Evolutionary conservation across 2,329 filamentous ascomycete species (phyloP).

Genomic region (Dichotomopilus funicola): DNA sequence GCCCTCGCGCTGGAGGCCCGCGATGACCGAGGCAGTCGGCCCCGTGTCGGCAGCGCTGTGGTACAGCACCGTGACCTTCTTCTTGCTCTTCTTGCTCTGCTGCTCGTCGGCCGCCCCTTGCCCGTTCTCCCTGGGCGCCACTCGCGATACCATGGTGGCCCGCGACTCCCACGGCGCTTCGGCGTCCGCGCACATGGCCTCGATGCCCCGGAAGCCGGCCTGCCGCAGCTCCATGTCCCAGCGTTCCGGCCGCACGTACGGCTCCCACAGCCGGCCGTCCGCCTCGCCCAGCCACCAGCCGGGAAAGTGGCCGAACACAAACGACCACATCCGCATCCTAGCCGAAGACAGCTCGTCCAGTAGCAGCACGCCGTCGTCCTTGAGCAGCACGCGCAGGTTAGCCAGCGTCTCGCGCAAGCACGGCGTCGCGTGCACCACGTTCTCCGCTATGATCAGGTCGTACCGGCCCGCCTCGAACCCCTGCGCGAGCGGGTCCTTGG

Average conservation of each 20-base stretch:
- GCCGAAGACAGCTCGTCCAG: conserved; percentile 19
- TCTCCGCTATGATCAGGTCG: conserved; percentile 33
- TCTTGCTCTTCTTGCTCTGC: not conserved
- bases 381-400: conserved; percentile 30
- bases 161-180: conserved; percentile 1
- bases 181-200: conserved; percentile 8
- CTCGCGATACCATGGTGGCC: not conserved
- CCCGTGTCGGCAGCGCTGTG: not conserved
- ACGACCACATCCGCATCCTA: not conserved
- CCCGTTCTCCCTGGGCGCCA: not conserved
- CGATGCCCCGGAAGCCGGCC: conserved; percentile 11
- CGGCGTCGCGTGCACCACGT: conserved; percentile 33
- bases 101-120: not conserved
- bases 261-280: conserved; percentile 17
- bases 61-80: not conserved
- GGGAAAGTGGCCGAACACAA: conserved; percentile 23
- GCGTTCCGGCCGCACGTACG: conserved; percentile 10
- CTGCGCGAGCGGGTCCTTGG: conserved; percentile 26
- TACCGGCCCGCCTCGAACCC: conserved; percentile 27
- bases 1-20: not conserved
- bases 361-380: conserved; percentile 35
- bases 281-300: conserved; percentile 33
- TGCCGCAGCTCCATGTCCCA: conserved; percentile 16
- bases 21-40: not conserved
- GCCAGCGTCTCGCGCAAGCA: conserved; percentile 24